Evolutionary conservation across 1,284 basidiomycete genomes (phyloP).

Genomic region (Kalmanozyma brasiliensis): DNA sequence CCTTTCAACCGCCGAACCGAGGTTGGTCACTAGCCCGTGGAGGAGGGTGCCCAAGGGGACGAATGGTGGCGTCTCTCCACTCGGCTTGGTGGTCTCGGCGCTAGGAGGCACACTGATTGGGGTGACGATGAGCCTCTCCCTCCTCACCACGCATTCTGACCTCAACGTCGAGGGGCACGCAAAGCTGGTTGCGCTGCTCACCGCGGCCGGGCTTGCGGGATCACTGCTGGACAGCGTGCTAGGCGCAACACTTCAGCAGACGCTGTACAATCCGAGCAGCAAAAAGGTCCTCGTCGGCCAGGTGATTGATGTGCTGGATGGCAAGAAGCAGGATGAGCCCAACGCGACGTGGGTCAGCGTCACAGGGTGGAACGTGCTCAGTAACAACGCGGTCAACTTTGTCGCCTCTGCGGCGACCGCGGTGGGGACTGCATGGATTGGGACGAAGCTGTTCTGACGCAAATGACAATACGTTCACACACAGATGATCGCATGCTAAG

Average conservation of each 20-base stretch:
- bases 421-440: slow-evolving; percentile 29
- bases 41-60: slow-evolving; percentile 89
- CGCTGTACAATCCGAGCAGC: slow-evolving; percentile 76
- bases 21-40: slow-evolving; percentile 73
- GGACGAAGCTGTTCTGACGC: slow-evolving; percentile 14
- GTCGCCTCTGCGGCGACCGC: slow-evolving; percentile 41
- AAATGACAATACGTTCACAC: no score
- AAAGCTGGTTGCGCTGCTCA: slow-evolving; percentile 72
- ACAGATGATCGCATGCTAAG: no score
- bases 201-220: slow-evolving; percentile 70
- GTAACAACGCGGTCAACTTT: slow-evolving; percentile 75
- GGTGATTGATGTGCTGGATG: slow-evolving; percentile 9
- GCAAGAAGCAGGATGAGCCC: slow-evolving; percentile 10
- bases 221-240: slow-evolving; percentile 73
- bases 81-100: slow-evolving; percentile 80
- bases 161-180: slow-evolving; percentile 70
- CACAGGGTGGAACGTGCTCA: slow-evolving; percentile 78
- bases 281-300: slow-evolving; percentile 73
- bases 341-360: slow-evolving; percentile 72
- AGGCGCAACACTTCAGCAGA: slow-evolving; percentile 86
- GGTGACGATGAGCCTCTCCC: slow-evolving; percentile 71
- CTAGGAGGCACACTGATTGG: slow-evolving; percentile 74
- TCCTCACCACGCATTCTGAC: slow-evolving; percentile 64
- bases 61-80: slow-evolving; percentile 83
- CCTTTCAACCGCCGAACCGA: slow-evolving; percentile 41